A percentile compares a stretch with the other conserved stretches of the same genome.
These are phyloP conservation scores for Clonostachys rhizophaga DNA, from an alignment of 2,329 filamentous ascomycete species.

Conservation along the genomic window DNA sequence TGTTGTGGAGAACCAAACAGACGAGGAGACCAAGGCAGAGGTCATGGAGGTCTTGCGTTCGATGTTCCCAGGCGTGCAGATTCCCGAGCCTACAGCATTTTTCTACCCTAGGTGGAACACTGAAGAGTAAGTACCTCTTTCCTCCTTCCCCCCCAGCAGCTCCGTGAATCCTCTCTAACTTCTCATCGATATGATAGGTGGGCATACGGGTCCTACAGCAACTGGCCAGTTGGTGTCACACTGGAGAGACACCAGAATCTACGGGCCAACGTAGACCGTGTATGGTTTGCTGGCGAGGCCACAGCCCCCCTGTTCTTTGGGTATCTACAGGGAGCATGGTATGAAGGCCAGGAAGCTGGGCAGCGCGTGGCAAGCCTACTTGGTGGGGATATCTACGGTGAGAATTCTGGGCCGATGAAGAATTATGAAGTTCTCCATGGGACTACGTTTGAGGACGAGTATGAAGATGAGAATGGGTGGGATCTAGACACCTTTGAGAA, in stretches of 20 bases:
- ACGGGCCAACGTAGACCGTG: constrained; percentile 53
- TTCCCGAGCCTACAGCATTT: constrained; percentile 58
- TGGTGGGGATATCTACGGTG: not conserved
- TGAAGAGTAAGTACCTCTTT: constrained; percentile 11
- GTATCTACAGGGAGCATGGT: constrained; percentile 59
- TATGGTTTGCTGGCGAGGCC: constrained; percentile 64
- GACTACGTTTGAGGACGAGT: constrained; percentile 12
- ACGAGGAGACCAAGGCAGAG: constrained; percentile 52
- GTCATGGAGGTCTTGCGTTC: constrained; percentile 49
- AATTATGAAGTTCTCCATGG: constrained; percentile 22
- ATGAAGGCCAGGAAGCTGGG: constrained; percentile 47
- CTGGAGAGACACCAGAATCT: constrained; percentile 65
- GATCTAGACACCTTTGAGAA: too few relatives aligned
- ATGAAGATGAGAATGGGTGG: constrained; percentile 6
- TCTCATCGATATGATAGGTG: constrained; percentile 14
- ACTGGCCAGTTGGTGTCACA: constrained; percentile 61
- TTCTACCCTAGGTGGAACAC: constrained; percentile 43
- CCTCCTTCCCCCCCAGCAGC: too few relatives aligned
- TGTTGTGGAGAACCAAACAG: constrained; percentile 52
- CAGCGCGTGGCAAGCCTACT: constrained; percentile 31
- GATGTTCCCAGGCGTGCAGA: constrained; percentile 53
- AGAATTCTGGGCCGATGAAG: constrained; percentile 13
- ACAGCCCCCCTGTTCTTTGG: constrained; percentile 61
- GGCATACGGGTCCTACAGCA: constrained; percentile 59
- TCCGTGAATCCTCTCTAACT: constrained; percentile 26